Evolutionary conservation across 257 asterid genomes (phyloP).

Genomic region (Nicotiana knightiana): DNA sequence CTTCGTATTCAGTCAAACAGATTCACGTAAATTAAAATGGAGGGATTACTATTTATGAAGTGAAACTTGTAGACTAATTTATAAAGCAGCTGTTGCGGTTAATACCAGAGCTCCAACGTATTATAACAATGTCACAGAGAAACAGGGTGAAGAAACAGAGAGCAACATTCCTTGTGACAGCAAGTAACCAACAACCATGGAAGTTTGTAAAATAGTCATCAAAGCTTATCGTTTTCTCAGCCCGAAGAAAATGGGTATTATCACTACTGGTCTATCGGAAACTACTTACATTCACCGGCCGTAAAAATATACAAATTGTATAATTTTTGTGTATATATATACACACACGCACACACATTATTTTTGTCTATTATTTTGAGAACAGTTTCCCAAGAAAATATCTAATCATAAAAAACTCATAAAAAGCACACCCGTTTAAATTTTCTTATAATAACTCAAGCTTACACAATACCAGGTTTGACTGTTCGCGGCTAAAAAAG

Average conservation of each 20-base stretch:
- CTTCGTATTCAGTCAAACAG: too few relatives aligned
- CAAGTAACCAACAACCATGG: not conserved
- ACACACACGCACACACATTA: too few relatives aligned
- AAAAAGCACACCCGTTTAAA: constrained; percentile 1
- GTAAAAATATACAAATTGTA: too few relatives aligned
- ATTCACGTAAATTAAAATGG: too few relatives aligned
- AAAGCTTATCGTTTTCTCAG: not conserved
- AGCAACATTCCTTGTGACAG: not conserved
- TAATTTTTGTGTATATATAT: too few relatives aligned
- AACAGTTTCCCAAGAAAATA: not conserved
- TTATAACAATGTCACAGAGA: not conserved
- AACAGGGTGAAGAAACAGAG: not conserved
- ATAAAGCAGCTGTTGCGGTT: too few relatives aligned
- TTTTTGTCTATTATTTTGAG: too few relatives aligned
- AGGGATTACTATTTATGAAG: too few relatives aligned
- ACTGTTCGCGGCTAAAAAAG: not conserved
- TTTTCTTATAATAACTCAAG: not conserved
- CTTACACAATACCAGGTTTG: not conserved
- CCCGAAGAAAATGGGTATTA: not conserved
- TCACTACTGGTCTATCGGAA: too few relatives aligned
- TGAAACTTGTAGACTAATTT: too few relatives aligned
- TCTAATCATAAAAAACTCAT: not conserved
- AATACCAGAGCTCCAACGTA: not conserved
- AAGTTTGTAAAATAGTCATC: not conserved
- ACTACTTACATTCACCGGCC: too few relatives aligned